These are phyloP conservation scores for Crithidia acanthocephali DNA, from an alignment of 208 protist genomes.

Conservation along the genomic window DNA sequence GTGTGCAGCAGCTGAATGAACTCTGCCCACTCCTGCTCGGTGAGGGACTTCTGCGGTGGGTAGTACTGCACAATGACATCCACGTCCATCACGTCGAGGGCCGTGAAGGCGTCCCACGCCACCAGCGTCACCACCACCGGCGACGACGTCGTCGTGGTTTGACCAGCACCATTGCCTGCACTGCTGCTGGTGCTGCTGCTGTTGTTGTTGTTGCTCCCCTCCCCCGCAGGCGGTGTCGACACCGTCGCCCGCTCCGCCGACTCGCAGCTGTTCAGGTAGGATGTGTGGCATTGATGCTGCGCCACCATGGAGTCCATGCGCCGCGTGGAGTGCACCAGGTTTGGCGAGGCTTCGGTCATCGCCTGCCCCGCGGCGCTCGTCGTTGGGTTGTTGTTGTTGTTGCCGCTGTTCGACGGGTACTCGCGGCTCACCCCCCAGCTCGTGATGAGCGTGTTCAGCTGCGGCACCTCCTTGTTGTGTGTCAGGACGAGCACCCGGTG, in stretches of 20 bases:
- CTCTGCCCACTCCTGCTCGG: constrained; percentile 64
- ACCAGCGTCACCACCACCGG: constrained; percentile 44
- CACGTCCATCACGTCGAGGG: constrained; percentile 80
- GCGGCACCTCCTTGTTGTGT: constrained; percentile 77
- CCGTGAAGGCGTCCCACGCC: constrained; percentile 69
- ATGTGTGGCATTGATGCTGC: constrained; percentile 30
- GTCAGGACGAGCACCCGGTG: constrained; percentile 67
- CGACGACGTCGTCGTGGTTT: constrained; percentile 1
- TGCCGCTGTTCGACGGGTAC: constrained; percentile 7
- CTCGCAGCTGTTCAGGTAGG: constrained; percentile 24
- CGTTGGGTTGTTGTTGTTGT: not conserved
- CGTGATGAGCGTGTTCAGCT: constrained; percentile 49
- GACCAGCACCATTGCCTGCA: no score
- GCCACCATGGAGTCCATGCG: constrained; percentile 53
- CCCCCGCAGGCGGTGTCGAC: not conserved
- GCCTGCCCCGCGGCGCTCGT: constrained; percentile 2
- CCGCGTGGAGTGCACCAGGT: constrained; percentile 36
- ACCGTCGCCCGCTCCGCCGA: constrained; percentile 13
- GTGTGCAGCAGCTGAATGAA: constrained; percentile 81
- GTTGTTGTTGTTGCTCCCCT: no score
- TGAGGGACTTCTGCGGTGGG: constrained; percentile 80
- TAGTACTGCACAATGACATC: constrained; percentile 79
- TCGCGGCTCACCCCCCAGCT: constrained; percentile 48
- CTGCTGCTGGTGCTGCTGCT: no score
- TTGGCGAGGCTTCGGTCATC: constrained; percentile 6